These are phyloP conservation scores for Euclidium syriacum DNA, from an alignment of 345 rosid species.

Conservation along the genomic window DNA sequence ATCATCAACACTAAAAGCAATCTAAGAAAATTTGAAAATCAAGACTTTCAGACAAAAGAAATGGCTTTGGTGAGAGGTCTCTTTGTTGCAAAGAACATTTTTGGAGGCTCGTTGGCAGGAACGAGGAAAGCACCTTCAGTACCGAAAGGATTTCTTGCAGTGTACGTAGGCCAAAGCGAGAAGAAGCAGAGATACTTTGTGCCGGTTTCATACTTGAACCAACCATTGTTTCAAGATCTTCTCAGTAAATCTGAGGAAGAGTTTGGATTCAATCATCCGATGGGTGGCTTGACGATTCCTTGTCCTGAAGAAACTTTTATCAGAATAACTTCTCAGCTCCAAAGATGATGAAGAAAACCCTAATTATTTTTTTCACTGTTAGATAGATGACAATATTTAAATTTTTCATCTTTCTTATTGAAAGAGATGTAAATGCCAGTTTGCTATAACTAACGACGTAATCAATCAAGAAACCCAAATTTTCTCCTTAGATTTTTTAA, in stretches of 20 bases:
- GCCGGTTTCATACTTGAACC: conserved; percentile 40
- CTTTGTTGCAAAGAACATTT: conserved; percentile 12
- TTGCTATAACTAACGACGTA: no score
- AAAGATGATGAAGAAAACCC: neutral
- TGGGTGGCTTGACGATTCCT: conserved; percentile 44
- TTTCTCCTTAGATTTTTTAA: no score
- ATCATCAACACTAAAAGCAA: neutral
- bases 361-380: neutral
- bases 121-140: neutral
- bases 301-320: conserved; percentile 33
- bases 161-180: conserved; percentile 40
- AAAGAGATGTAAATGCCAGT: no score
- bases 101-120: neutral
- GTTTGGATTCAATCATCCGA: conserved; percentile 37
- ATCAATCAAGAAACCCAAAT: no score
- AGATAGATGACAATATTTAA: no score
- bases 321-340: conserved; percentile 15
- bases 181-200: conserved; percentile 34
- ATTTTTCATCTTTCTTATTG: neutral
- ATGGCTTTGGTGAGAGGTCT: conserved; percentile 20
- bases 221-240: conserved; percentile 38
- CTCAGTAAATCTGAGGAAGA: conserved; percentile 42
- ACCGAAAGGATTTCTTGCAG: conserved; percentile 34
- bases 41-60: neutral
- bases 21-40: neutral